These are phyloP conservation scores for Corylus avellana DNA, from an alignment of 306 rosid genomes.

Conservation along the genomic window DNA sequence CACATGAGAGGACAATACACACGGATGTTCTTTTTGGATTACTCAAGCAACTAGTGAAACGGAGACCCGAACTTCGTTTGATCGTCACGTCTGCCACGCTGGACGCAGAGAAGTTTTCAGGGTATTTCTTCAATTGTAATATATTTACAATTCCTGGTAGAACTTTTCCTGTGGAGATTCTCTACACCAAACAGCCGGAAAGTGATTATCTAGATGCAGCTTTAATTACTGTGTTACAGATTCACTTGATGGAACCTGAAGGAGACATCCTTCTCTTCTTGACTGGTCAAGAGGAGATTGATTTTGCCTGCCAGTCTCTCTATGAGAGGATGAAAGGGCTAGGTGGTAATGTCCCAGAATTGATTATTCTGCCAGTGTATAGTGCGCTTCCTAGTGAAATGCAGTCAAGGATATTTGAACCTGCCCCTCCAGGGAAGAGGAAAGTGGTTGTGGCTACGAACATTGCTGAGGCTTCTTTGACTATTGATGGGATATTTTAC, in stretches of 20 bases:
- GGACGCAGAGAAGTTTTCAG: slow-evolving; percentile 87
- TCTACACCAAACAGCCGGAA: slow-evolving; percentile 82
- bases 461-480: slow-evolving; percentile 88
- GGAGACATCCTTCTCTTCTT: slow-evolving; percentile 89
- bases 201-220: slow-evolving; percentile 82
- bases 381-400: slow-evolving; percentile 87
- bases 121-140: slow-evolving; percentile 75
- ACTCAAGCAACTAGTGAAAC: slow-evolving; percentile 72
- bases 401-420: slow-evolving; percentile 86
- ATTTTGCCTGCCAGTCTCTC: slow-evolving; percentile 82
- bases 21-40: slow-evolving; percentile 92
- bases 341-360: slow-evolving; percentile 68
- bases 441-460: slow-evolving; percentile 92
- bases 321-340: slow-evolving; percentile 84
- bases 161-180: slow-evolving; percentile 79
- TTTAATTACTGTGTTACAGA: slow-evolving; percentile 73
- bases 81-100: slow-evolving; percentile 89
- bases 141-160: slow-evolving; percentile 87
- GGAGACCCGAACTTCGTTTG: slow-evolving; percentile 73
- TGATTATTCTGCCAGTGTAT: slow-evolving; percentile 80
- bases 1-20: slow-evolving; percentile 78
- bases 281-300: slow-evolving; percentile 96
- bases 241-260: slow-evolving; percentile 88
- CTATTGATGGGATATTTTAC: slow-evolving; percentile 82
- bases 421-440: slow-evolving; percentile 89